Evolutionary conservation across 179 eudicot genomes (phyloP).

Genomic region (Beta corolliflora): DNA sequence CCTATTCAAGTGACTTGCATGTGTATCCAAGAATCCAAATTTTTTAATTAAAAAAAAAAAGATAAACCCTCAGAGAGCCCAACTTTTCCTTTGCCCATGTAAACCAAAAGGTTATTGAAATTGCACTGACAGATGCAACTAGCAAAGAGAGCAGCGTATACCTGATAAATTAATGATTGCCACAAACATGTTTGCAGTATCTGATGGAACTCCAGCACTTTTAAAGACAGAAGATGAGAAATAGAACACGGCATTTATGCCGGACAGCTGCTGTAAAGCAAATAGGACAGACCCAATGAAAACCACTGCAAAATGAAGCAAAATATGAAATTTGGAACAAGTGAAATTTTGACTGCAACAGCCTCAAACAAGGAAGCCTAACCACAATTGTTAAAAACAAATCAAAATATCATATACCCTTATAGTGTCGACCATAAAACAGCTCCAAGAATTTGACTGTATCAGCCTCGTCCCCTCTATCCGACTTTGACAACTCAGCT

Average conservation of each 20-base stretch:
- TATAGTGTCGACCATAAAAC: slow-evolving; percentile 63
- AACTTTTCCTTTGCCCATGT: not conserved
- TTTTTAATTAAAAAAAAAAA: not conserved
- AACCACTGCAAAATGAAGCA: slow-evolving; percentile 68
- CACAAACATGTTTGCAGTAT: slow-evolving; percentile 68
- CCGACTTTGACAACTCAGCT: slow-evolving; percentile 69
- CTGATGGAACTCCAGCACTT: slow-evolving; percentile 81
- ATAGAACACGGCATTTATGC: slow-evolving; percentile 94
- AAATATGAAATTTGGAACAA: slow-evolving; percentile 23
- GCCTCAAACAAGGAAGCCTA: not conserved
- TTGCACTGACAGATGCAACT: not conserved
- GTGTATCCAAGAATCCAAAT: not conserved
- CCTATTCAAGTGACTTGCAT: not conserved
- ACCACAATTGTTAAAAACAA: not conserved
- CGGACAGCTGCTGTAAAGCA: slow-evolving; percentile 94
- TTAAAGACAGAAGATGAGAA: slow-evolving; percentile 91
- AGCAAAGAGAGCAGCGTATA: slow-evolving; percentile 23
- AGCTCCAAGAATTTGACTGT: slow-evolving; percentile 60
- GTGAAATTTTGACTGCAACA: not conserved
- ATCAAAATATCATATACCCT: slow-evolving; percentile 43
- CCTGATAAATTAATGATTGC: slow-evolving; percentile 80
- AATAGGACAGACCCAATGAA: slow-evolving; percentile 76
- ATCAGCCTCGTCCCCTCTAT: slow-evolving; percentile 72
- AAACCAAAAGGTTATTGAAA: not conserved
- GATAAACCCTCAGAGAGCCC: not conserved